Base-by-base conservation (phyloP, 2,329 filamentous ascomycete genomes). In the Xylaria sp. region DNA sequence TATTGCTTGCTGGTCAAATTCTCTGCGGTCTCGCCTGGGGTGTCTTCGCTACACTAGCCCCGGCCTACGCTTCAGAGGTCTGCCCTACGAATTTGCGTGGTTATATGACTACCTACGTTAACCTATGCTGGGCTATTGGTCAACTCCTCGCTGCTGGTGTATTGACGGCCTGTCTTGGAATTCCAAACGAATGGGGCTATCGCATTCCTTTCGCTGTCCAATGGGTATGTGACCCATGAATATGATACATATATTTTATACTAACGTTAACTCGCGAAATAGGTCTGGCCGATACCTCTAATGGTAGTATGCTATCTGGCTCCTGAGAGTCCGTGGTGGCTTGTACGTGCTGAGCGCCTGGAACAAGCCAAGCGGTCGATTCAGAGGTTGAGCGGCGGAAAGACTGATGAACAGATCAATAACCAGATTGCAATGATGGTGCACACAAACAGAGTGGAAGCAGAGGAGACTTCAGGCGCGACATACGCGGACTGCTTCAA, bases 401-500 rank as follows among this genome's bases (percentile, higher is more conserved):
- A 72, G 67, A 78, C 71, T 4, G 73, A 74, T 18, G 77, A 74
- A 37, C 79, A 84, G 65, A 77, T 80, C 4, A 80, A 81, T 61
- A 78, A 79, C 59, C 78, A 80, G 5, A 67, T 86, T 20, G 81
- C 82, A 20, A 81, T 84, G 80, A 84, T 85, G 76, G 74, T 80
- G 5, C 79, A 84, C 58, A 86, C 83, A 0, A 82, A 83, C 63
- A 80, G 80, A 74, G 74, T 83, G 15, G 84, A 86, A 73, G 77
- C 80, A 41, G 75, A 78, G n/a, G 75, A 80, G 44, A 79, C 80
- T 0, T 73, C 73, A 1, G 84, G 83, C 2, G 81, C 81, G 0
- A 80, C 76, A 0, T 87, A 87, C 72, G 58, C 74, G 32, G 83
- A 86, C 75, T 86, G 84, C 71, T 86, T 87, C 76, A 80, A 80